Evolutionary conservation across 495 filamentous ascomycete species (phyloP), one percentile per base, ranked within the genome.

Genomic region (Podospora sp.): DNA sequence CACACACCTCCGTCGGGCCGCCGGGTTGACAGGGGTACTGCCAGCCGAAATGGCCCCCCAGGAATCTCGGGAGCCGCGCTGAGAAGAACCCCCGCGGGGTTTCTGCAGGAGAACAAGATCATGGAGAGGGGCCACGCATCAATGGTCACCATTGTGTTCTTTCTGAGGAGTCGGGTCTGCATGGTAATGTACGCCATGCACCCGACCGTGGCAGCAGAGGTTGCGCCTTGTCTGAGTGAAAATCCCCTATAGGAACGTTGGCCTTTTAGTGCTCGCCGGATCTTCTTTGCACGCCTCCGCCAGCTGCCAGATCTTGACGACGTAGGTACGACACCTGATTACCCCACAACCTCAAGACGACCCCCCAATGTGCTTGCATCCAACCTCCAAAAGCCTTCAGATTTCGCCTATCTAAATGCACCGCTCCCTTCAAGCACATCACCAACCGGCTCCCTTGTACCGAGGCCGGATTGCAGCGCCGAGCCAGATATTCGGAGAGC

Each of bases 201-300:
- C 25, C 53, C 22, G 22, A 16, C 20, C 57, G 57, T 18, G 29
- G 26, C 16, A 33, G 57, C 57, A 20, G 25, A 21, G 57, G 20
- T 21, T 35, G 14, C 29, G 16, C 25, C n/a, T 11, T 29, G 57
- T 21, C 26, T 4, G 14, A 14, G 18, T 29, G 36, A 60, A 60
- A 60, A 60, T 60, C 25, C 57, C 57, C 57, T 33, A 60, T 60
- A 60, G 57, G 57, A 14, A 60, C 57, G 29, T 36, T 25, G 35
- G 55, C n/a, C 14, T 60, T 9, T 16, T 60, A 60, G 57, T 4
- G 57, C 25, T 33, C 9, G 29, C 26, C 57, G 29, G 57, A 36
- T 57, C 53, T 27, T 57, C 11, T 14, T 14, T 21, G 16, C 14
- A 14, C 40, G 40, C 26, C 16, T 27, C 26, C 29, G 57, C 25